A percentile compares a stretch with the other conserved stretches of the same genome.
These are phyloP conservation scores for Dactylonectria macrodidyma DNA, from an alignment of 2,329 filamentous ascomycete genomes.

Conservation along the genomic window DNA sequence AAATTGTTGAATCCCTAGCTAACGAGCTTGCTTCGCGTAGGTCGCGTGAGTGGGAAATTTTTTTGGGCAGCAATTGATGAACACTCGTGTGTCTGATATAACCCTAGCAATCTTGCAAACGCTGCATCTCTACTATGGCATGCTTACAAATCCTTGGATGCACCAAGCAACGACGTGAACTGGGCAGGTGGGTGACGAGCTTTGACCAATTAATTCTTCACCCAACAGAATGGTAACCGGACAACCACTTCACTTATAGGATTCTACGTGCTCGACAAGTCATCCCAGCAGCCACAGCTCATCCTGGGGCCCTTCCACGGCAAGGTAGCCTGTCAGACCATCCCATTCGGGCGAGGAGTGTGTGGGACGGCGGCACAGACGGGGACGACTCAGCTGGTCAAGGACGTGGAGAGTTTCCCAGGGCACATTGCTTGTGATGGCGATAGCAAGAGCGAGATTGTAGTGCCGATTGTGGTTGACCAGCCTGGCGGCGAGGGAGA, in stretches of 20 bases:
- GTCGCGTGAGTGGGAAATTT: constrained; percentile 43
- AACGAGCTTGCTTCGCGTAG: constrained; percentile 34
- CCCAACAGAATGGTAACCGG: constrained; percentile 12
- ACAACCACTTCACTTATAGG: constrained; percentile 59
- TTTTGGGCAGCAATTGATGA: background rate
- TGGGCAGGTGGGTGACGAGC: constrained; percentile 73
- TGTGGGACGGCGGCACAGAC: constrained; percentile 79
- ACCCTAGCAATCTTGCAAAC: constrained; percentile 80
- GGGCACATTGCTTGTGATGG: constrained; percentile 88
- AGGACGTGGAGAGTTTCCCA: constrained; percentile 81
- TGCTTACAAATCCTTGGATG: constrained; percentile 79
- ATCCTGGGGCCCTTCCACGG: constrained; percentile 87
- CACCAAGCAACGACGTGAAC: constrained; percentile 78
- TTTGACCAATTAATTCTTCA: background rate
- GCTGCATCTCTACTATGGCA: constrained; percentile 84
- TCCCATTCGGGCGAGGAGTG: constrained; percentile 80
- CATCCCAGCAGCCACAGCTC: constrained; percentile 64
- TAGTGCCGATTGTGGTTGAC: constrained; percentile 76
- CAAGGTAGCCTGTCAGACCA: constrained; percentile 85
- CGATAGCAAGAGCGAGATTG: constrained; percentile 83
- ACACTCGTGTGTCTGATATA: constrained; percentile 22
- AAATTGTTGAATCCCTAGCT: constrained; percentile 31
- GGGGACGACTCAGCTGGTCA: constrained; percentile 74
- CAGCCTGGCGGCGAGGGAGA: constrained; percentile 42
- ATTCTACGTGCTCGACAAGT: constrained; percentile 79